Percentiles rank a stretch among this genome's conserved stretches.
Conservation (phyloP, 2,329 filamentous ascomycete species). For the Xylariaceae sp. region DNA sequence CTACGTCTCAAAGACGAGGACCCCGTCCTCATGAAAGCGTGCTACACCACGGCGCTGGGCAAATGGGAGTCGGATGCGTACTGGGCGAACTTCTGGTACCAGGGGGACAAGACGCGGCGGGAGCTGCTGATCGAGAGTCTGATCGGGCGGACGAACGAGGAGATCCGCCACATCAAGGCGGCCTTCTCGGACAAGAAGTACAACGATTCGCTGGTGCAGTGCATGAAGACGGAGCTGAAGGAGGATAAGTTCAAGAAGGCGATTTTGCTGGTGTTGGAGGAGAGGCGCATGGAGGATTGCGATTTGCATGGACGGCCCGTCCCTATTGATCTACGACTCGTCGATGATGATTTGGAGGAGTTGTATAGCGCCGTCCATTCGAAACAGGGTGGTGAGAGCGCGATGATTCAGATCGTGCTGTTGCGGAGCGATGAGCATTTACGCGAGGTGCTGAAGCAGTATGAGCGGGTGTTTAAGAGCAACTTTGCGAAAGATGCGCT, state of each 20-base stretch:
- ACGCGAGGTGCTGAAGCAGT: conserved; percentile 69
- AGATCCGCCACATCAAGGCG: conserved; percentile 80
- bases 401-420: conserved; percentile 82
- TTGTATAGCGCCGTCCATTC: conserved; percentile 63
- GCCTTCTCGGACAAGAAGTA: conserved; percentile 92
- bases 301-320: conserved; percentile 58
- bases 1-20: conserved; percentile 67
- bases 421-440: conserved; percentile 76
- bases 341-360: conserved; percentile 67
- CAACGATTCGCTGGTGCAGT: conserved; percentile 69
- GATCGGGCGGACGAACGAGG: conserved; percentile 84
- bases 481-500: conserved; percentile 89
- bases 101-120: conserved; percentile 74
- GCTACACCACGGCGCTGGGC: conserved; percentile 83
- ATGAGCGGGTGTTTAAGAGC: conserved; percentile 64
- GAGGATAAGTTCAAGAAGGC: conserved; percentile 95
- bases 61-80: conserved; percentile 91
- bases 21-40: conserved; percentile 78
- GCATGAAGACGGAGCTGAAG: conserved; percentile 88
- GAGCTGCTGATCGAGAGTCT: conserved; percentile 90
- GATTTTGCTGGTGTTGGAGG: conserved; percentile 77
- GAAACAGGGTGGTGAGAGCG: conserved; percentile 76
- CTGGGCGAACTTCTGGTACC: conserved; percentile 98
- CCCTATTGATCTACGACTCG: conserved; percentile 52
- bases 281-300: conserved; percentile 74